Evolutionary conservation across 2,329 filamentous ascomycete species (phyloP), one percentile per base, ranked within the genome.

Genomic region (Apiospora hydei): DNA sequence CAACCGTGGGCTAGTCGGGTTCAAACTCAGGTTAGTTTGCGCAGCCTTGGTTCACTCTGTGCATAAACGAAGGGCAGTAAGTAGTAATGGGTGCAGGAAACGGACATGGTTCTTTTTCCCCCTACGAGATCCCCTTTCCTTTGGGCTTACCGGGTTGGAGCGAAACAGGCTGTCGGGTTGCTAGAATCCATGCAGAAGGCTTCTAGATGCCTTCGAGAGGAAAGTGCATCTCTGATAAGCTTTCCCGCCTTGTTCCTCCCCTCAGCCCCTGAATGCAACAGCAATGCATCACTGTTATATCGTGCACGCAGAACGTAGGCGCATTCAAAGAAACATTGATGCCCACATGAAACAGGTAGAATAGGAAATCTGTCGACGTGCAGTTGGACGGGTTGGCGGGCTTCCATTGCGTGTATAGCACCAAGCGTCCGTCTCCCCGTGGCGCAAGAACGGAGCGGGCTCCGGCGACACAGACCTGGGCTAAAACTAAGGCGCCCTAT

Each of bases 1-100:
- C 57, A 64, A 64, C 57, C 57, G 57, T 64, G 34, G 53, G 34
- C 57, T 64, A 64, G 57, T 61, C 57, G 18, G 34, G 30, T 61
- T 16, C 24, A 30, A 38, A 64, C 34, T 18, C n/a, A 64, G 57
- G 57, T 64, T 64, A 64, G 57, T 64, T 64, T 64, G 57, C 57
- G 57, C 57, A 64, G 57, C 57, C 57, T 64, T 64, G 57, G 57
- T 41, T n/a, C 34, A 38, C 34, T 64, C 34, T 64, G 18, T 64
- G 57, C 57, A 64, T 64, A 64, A 64, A 64, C 57, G 57, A 64
- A 41, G 34, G 34, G 18, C 26, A 61, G 53, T 38, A 34, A 61
- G 53, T 61, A 61, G 53, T 30, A 61, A 30, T 18, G 34, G 53
- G 53, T 38, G 53, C 53, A 61, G 21, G 21, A 34, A 38, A 38